Conservation (phyloP, 768 basidiomycete species). For the Hypsizygus marmoreus region DNA sequence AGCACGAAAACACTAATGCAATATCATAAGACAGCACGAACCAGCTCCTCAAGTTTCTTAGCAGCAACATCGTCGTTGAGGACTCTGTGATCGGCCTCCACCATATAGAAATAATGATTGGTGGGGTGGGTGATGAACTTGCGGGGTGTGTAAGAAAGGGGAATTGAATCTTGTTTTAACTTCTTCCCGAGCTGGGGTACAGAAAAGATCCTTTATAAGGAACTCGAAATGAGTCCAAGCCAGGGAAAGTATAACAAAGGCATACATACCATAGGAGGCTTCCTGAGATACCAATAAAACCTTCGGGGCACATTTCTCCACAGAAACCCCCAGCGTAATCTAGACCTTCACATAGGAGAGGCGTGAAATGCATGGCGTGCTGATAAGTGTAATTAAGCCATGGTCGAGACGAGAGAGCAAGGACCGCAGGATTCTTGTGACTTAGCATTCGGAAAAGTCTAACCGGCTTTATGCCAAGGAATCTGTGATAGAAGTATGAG, state of each 20-base stretch:
- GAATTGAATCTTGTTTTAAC: conserved; percentile 91
- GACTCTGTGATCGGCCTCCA: conserved; percentile 94
- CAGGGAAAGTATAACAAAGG: conserved; percentile 2
- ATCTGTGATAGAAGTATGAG: conserved; percentile 57
- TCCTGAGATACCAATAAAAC: conserved; percentile 93
- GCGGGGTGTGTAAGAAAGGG: conserved; percentile 91
- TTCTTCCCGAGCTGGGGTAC: conserved; percentile 94
- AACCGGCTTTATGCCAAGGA: conserved; percentile 92
- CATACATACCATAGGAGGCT: conserved; percentile 77
- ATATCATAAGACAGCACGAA: conserved; percentile 33
- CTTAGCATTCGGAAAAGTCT: conserved; percentile 84
- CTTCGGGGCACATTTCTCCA: conserved; percentile 94
- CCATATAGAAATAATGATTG: conserved; percentile 84
- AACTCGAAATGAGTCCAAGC: too few species aligned
- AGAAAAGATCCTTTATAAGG: conserved; percentile 99
- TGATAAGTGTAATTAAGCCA: conserved; percentile 99
- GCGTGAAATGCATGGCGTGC: conserved; percentile 96
- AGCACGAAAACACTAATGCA: conserved; percentile 6
- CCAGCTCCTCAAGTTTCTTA: conserved; percentile 70
- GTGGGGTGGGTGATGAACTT: conserved; percentile 89
- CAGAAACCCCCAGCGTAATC: conserved; percentile 98
- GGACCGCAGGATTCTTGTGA: conserved; percentile 85
- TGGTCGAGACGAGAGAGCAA: conserved; percentile 94
- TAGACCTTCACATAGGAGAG: conserved; percentile 92
- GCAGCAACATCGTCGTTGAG: conserved; percentile 67